phyloP scores from a whole-genome alignment of 2,329 filamentous ascomycete species.

The Paraconiothyrium sp. region DNA sequence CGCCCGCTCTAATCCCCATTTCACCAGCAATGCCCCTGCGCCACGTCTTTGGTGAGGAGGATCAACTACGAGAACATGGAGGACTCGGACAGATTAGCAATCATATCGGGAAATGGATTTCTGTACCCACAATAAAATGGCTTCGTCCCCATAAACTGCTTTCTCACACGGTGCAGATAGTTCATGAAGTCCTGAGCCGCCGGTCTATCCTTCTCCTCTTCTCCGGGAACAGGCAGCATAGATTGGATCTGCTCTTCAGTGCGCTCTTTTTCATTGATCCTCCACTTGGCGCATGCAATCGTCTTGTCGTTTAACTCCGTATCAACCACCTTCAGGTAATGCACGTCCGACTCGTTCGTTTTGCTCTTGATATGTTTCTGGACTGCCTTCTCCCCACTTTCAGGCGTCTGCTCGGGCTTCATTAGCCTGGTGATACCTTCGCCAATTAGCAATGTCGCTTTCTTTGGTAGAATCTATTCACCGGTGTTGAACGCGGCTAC shows the following conservation, averaged over 20 bases:
- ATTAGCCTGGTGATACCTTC: constrained; percentile 16
- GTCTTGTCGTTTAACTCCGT: constrained; percentile 43
- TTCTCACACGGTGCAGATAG: constrained; percentile 37
- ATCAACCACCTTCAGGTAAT: constrained; percentile 46
- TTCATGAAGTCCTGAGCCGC: constrained; percentile 40
- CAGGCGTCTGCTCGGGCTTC: constrained; percentile 30
- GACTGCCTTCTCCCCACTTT: constrained; percentile 28
- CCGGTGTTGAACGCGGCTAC: constrained; percentile 39
- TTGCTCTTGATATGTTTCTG: constrained; percentile 40
- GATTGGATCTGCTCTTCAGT: constrained; percentile 42
- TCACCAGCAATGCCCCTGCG: constrained; percentile 51
- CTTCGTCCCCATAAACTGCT: constrained; percentile 44
- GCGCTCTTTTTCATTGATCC: constrained; percentile 43
- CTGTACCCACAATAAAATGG: constrained; percentile 46
- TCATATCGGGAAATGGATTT: not conserved
- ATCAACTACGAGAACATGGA: constrained; percentile 46
- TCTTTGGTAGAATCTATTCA: not conserved
- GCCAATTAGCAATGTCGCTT: not conserved
- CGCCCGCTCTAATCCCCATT: constrained; percentile 52
- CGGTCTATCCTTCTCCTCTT: constrained; percentile 35
- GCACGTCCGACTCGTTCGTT: constrained; percentile 36
- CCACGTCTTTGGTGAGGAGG: constrained; percentile 54
- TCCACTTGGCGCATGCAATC: constrained; percentile 49
- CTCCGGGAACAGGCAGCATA: constrained; percentile 38
- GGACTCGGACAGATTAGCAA: constrained; percentile 27